phyloP scores from a whole-genome alignment of 306 rosid genomes.

The Pyrus pyrifolia region DNA sequence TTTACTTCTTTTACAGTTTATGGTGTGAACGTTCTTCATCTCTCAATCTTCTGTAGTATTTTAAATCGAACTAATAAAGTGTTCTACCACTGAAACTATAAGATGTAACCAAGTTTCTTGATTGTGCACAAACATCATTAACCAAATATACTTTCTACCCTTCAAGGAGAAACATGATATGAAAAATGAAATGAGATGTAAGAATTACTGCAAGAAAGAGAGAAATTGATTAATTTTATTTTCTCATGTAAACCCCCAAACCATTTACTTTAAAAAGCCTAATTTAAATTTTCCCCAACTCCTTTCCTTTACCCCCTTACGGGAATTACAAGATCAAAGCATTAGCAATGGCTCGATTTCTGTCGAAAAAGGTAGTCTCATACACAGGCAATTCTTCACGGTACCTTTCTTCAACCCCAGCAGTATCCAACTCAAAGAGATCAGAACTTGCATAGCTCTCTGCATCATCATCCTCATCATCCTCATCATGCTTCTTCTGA shows the following conservation, averaged over 20 bases:
- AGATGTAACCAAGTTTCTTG: neutral
- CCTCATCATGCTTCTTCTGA: conserved; percentile 36
- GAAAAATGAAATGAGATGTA: neutral
- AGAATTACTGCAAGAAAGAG: conserved; percentile 10
- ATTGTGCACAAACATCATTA: neutral
- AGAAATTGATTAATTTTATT: conserved; percentile 32
- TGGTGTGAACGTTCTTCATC: conserved; percentile 8
- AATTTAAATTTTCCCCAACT: conserved; percentile 14
- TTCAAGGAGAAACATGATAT: neutral
- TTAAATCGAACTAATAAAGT: neutral
- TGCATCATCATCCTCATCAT: conserved; percentile 36
- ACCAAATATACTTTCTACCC: neutral
- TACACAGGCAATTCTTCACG: conserved; percentile 88
- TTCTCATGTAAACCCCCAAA: conserved; percentile 59
- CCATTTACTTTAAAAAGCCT: conserved; percentile 30
- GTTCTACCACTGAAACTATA: too few relatives aligned
- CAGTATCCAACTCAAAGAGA: conserved; percentile 86
- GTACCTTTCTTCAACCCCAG: conserved; percentile 84
- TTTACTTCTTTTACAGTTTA: conserved; percentile 23
- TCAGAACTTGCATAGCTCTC: conserved; percentile 85
- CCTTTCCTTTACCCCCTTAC: neutral
- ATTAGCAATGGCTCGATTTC: conserved; percentile 78
- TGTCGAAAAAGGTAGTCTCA: conserved; percentile 77
- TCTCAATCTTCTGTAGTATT: neutral
- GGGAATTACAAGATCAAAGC: conserved; percentile 72